Conservation (phyloP, 768 basidiomycete species). For the Cyclocybe cylindracea region DNA sequence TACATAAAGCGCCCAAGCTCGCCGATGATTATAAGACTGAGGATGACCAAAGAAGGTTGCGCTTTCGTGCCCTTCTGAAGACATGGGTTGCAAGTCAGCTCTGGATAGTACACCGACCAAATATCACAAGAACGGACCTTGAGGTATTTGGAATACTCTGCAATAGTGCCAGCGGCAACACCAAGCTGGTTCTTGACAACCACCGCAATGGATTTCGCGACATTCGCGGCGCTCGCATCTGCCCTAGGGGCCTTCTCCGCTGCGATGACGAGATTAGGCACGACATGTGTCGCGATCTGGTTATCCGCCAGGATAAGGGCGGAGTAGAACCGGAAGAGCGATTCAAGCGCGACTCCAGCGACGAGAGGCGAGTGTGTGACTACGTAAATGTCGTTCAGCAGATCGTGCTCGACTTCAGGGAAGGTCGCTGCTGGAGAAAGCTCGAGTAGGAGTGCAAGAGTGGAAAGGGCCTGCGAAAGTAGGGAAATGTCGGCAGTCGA, state of each 20-base stretch:
- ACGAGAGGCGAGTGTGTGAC: conserved; percentile 81
- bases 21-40: conserved; percentile 87
- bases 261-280: conserved; percentile 69
- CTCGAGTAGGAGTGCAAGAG: conserved; percentile 69
- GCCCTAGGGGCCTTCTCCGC: conserved; percentile 64
- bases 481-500: conserved; percentile 76
- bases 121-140: conserved; percentile 50
- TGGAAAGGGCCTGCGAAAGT: conserved; percentile 69
- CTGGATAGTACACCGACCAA: not conserved
- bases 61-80: conserved; percentile 57
- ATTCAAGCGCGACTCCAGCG: conserved; percentile 76
- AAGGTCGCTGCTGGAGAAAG: conserved; percentile 67
- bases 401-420: conserved; percentile 73
- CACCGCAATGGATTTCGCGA: conserved; percentile 83
- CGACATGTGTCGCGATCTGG: conserved; percentile 79
- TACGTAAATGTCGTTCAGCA: conserved; percentile 63
- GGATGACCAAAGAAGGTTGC: conserved; percentile 66
- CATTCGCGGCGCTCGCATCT: conserved; percentile 64
- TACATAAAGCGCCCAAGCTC: conserved; percentile 93
- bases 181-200: conserved; percentile 72
- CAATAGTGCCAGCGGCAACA: conserved; percentile 81
- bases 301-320: conserved; percentile 82
- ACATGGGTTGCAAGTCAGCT: not conserved
- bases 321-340: conserved; percentile 79
- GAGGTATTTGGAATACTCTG: conserved; percentile 80